Evolutionary conservation across 1,139 yeast genomes (phyloP).

Genomic region (Schwanniomyces etchellsii): DNA sequence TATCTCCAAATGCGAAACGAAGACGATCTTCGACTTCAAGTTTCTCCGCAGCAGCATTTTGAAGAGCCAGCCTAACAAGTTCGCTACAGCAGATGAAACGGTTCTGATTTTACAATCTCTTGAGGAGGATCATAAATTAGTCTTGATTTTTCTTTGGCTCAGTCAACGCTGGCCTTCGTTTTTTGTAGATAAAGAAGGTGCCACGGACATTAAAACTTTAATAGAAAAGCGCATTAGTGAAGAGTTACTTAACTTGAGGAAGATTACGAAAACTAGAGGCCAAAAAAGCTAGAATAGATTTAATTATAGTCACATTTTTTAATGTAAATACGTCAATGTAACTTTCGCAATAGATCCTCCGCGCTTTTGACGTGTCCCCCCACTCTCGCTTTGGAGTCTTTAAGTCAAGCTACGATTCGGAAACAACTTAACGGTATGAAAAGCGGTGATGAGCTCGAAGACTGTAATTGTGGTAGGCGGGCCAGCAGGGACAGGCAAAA

Average conservation of each 20-base stretch:
- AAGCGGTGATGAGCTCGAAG: too few relatives aligned
- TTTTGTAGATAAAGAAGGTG: slow-evolving; percentile 73
- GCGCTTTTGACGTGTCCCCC: too few relatives aligned
- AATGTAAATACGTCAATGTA: too few relatives aligned
- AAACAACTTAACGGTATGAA: too few relatives aligned
- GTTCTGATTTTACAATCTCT: slow-evolving; percentile 42
- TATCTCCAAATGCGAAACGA: slow-evolving; percentile 32
- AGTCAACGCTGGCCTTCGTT: slow-evolving; percentile 80
- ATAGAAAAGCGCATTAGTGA: slow-evolving; percentile 64
- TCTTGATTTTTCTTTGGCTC: slow-evolving; percentile 78
- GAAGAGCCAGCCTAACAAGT: slow-evolving; percentile 14
- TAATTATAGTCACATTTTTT: too few relatives aligned
- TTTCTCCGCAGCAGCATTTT: slow-evolving; percentile 30
- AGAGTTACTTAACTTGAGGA: slow-evolving; percentile 43
- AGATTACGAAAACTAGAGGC: slow-evolving; percentile 12
- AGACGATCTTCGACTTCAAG: slow-evolving; percentile 38
- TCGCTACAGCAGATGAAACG: slow-evolving; percentile 15
- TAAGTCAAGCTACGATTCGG: too few relatives aligned
- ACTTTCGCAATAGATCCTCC: too few relatives aligned
- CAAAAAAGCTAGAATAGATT: too few relatives aligned
- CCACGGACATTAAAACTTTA: slow-evolving; percentile 58
- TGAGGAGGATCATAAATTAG: slow-evolving; percentile 66
- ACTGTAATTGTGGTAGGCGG: slow-evolving; percentile 60
- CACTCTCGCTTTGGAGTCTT: too few relatives aligned
- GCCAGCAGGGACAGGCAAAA: slow-evolving; percentile 92